A percentile compares a stretch with the other conserved stretches of the same genome.
These are phyloP conservation scores for Leptographium flavum DNA, from an alignment of 2,329 filamentous ascomycete genomes.

Conservation along the genomic window DNA sequence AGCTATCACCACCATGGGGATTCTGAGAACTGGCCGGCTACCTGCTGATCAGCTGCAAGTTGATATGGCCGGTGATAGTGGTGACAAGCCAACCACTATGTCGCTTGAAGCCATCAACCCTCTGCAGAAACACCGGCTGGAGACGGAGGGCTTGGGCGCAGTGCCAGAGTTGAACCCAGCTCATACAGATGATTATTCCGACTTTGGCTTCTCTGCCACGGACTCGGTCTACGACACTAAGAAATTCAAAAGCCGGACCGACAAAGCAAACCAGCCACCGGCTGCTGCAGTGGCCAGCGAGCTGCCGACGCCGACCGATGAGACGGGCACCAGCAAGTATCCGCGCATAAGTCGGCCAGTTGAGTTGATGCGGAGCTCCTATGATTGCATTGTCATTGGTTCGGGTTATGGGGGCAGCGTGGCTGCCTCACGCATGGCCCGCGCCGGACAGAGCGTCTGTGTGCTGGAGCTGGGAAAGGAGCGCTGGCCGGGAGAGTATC, in stretches of 20 bases:
- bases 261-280: neutral
- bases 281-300: neutral
- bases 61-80: no score
- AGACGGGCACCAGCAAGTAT: conserved; percentile 17
- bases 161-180: neutral
- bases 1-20: no score
- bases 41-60: neutral
- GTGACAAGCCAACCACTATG: neutral
- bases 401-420: conserved; percentile 56
- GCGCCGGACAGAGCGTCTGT: conserved; percentile 45
- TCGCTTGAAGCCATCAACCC: neutral
- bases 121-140: neutral
- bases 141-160: neutral
- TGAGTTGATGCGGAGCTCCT: conserved; percentile 39
- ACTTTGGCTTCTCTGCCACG: neutral
- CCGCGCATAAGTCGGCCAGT: conserved; percentile 42
- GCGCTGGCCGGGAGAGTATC: conserved; percentile 53
- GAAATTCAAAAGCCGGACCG: neutral
- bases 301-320: conserved; percentile 7
- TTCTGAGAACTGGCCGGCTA: no score
- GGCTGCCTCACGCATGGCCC: conserved; percentile 49
- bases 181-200: neutral
- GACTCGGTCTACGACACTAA: neutral
- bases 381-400: conserved; percentile 54
- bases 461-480: conserved; percentile 51